phyloP scores from a whole-genome alignment of 306 rosid genomes.

The Astragalus glycyphyllos region DNA sequence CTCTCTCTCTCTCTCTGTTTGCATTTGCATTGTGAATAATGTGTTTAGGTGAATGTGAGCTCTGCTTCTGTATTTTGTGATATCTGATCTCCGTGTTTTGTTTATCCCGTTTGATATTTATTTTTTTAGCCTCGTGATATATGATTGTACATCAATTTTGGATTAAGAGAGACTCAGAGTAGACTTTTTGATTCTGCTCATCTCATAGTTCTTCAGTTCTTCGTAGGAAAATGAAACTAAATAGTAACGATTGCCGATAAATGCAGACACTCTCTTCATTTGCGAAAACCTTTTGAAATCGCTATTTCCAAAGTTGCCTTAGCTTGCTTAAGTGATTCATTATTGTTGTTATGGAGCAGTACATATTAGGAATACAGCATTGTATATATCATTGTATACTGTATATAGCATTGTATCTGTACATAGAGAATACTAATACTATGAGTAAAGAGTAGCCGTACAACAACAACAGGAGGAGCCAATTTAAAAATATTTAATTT shows the following conservation, averaged over 20 bases:
- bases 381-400: too few species aligned
- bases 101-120: too few species aligned
- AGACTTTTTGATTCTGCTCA: neutral
- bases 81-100: conserved; percentile 31
- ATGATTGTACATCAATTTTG: neutral
- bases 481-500: neutral
- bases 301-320: neutral
- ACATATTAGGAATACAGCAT: too few species aligned
- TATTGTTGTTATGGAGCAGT: neutral
- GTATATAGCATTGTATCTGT: too few species aligned
- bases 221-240: neutral
- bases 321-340: neutral
- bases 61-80: conserved; percentile 5
- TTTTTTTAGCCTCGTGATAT: too few species aligned
- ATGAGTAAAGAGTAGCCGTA: neutral
- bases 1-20: conserved; percentile 10
- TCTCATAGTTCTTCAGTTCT: neutral
- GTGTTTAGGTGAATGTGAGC: neutral
- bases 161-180: neutral
- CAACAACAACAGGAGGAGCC: neutral
- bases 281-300: neutral
- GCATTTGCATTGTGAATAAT: neutral
- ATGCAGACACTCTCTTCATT: neutral
- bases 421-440: neutral
- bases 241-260: neutral